Conservation (phyloP, 108 stramenopile genomes). For the Cyclotella cryptica region DNA sequence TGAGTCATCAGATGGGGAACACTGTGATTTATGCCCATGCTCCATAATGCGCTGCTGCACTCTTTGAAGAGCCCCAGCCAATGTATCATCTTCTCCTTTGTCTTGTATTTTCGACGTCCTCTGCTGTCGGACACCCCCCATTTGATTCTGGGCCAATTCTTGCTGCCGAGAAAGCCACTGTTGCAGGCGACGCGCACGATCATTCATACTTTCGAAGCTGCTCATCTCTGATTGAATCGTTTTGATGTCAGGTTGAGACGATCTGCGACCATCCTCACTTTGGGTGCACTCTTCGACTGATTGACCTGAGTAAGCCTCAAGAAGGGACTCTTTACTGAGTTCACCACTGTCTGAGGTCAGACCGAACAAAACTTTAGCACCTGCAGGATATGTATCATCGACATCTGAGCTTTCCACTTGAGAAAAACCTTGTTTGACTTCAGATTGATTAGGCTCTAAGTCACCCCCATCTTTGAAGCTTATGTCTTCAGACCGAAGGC, state of each 20-base stretch:
- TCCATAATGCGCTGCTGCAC: slow-evolving; percentile 15
- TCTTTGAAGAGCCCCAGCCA: not conserved
- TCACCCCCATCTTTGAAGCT: not conserved
- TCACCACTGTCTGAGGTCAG: no score
- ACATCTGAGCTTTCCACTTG: not conserved
- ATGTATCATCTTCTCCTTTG: not conserved
- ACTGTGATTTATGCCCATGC: not conserved
- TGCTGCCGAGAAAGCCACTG: slow-evolving; percentile 16
- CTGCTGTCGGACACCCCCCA: not conserved
- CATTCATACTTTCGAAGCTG: slow-evolving; percentile 10
- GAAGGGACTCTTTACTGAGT: no score
- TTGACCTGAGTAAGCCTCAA: no score
- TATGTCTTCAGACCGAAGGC: not conserved
- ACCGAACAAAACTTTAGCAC: not conserved
- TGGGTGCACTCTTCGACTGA: not conserved
- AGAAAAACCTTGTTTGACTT: not conserved
- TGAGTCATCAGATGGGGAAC: not conserved
- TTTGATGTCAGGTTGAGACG: slow-evolving; percentile 2
- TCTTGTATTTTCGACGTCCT: not conserved
- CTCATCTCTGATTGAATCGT: slow-evolving; percentile 2
- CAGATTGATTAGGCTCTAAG: not conserved
- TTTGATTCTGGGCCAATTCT: not conserved
- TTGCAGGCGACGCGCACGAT: not conserved
- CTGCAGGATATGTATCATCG: not conserved
- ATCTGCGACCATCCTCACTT: not conserved